Percentiles rank a stretch among this genome's conserved stretches.
phyloP scores from a whole-genome alignment of 2,329 filamentous ascomycete species.

The Dryadomyces quercus-mongolicae region DNA sequence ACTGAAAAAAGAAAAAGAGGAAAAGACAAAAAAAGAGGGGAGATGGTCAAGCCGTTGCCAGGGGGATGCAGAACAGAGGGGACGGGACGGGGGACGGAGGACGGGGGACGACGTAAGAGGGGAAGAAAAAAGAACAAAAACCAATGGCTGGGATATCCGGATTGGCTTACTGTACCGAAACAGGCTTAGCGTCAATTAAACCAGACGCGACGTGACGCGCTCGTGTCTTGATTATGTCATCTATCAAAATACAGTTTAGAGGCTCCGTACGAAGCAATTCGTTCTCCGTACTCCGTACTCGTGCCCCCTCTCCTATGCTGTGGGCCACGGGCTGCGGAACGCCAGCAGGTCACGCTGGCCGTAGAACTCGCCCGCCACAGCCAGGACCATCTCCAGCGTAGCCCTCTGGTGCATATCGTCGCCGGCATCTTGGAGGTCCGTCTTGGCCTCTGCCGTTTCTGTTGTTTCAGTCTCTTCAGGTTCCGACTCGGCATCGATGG shows the following conservation, averaged over 20 bases:
- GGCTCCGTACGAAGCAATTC: too few species aligned
- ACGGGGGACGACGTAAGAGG: neutral
- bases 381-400: conserved; percentile 88
- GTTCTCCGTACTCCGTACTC: too few species aligned
- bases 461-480: conserved; percentile 1
- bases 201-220: conserved; percentile 1
- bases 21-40: neutral
- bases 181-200: conserved; percentile 1
- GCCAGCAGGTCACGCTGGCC: conserved; percentile 78
- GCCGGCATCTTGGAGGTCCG: neutral
- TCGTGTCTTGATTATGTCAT: neutral
- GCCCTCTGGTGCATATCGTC: conserved; percentile 43
- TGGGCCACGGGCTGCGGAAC: conserved; percentile 48
- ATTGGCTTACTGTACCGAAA: neutral
- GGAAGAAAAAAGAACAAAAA: neutral
- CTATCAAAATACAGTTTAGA: neutral
- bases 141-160: neutral
- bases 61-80: too few species aligned
- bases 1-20: neutral
- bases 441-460: conserved; percentile 14
- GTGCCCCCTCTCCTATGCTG: neutral
- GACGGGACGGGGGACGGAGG: too few species aligned
- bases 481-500: conserved; percentile 11
- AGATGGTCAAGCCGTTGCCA: neutral
- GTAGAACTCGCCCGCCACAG: conserved; percentile 76